Evolutionary conservation across 2,329 filamentous ascomycete species (phyloP), one percentile per base, ranked within the genome.

Genomic region (Lizonia empirigonia): DNA sequence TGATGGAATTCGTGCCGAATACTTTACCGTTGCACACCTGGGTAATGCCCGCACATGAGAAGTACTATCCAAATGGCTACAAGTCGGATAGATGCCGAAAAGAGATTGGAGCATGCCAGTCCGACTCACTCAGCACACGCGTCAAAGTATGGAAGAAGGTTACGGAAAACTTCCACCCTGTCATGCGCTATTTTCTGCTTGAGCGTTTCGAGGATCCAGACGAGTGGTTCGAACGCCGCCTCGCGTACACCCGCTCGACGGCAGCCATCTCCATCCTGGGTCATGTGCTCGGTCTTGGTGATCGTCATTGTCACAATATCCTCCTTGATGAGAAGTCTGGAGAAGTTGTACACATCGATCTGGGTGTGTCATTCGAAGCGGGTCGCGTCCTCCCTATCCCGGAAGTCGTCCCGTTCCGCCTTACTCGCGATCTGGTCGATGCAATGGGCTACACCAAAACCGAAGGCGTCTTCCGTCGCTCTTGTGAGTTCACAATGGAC

Each of bases 181-280:
- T 97, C 4, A 89, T 99, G 86, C 85, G 89, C 49, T 96, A 92
- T 77, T 99, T 99, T 77, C 96, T 99, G 72, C 91, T 97, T 79
- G 94, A 99, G 71, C 85, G 89, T 54, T 99, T 96, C 69, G 82
- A 87, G 42, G 91, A 96, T 58, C 94, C 94, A 0, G 93, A 99
- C 68, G 92, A 96, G 62, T 99, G 94, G 94, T 99, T 97, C 65
- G 82, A 85, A 53, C 90, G 87, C 62, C 85, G 95, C 6, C 82
- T 96, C 8, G 91, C 93, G 5, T 99, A 99, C 70, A 96, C 91
- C 1, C 85, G 94, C 52, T 94, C 89, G 33, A 97, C 93, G 0
- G 94, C 94, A 0, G 92, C 93, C 4, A 93, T 97, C 52, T 97
- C 91, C 0, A 97, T 99, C 65, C 84, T 99, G 0, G 94, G 94